Base-by-base conservation (phyloP, 495 filamentous ascomycete genomes). In the Lindgomyces ingoldianus region DNA sequence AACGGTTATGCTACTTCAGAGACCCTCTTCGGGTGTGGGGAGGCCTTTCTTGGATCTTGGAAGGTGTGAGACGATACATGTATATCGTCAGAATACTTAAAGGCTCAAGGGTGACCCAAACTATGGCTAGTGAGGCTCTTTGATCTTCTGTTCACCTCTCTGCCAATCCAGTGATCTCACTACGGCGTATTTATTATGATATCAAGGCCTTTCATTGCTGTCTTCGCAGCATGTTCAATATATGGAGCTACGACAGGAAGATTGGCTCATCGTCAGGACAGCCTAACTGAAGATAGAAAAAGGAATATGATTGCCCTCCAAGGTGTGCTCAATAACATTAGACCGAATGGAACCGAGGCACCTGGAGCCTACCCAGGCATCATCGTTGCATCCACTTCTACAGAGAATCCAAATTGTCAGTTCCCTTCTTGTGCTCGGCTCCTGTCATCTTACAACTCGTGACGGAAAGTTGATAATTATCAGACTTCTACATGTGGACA, bases 401-500 rank as follows among this genome's bases (percentile, higher is more conserved):
- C 54, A 6, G 33, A 18, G 10, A 54, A 69, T 45, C 66, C 66
- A 1, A 47, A 69, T 39, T 69, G 66, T 69, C 56, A 18, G 66
- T 50, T 11, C 41, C 21, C 11, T 19, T 25, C 11, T n/a, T 19
- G 18, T 53, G 4, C 44, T 4, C n/a, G 16, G 4, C 21, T 47
- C 14, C 4, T 47, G 6, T 22, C n/a, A 41, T 9, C 36, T 9
- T 22, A 19, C 18, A 22, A n/a, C 4, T 24, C 24, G 18, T 22
- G 6, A 16, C 14, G 10, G n/a, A 19, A 3, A 9, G 19, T 29
- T 39, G 27, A 51, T 33, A 11, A 3, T 25, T n/a, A 2, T 8
- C 26, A 84, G 79, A 83, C 70, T 84, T 74, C 69, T 90, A 82
- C 65, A 87, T 87, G n/a, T 91, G 88, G 88, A 89, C 84, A 18